Conservation (phyloP, 2,329 filamentous ascomycete species). For the Phialemoniopsis sp. region DNA sequence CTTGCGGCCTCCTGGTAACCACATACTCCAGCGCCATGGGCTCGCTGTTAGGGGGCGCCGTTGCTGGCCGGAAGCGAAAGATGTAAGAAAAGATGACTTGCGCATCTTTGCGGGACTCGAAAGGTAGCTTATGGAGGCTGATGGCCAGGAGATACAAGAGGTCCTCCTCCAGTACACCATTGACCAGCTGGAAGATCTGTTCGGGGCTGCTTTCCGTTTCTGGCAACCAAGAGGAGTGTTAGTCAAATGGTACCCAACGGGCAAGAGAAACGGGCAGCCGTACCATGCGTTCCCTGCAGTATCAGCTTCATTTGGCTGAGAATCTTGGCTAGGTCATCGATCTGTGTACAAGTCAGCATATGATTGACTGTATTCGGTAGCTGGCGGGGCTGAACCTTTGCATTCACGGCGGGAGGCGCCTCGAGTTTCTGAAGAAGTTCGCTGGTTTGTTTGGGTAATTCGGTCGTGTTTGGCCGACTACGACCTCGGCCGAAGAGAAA, state of each 20-base stretch:
- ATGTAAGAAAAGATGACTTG: constrained; percentile 95
- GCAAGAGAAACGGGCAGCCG: constrained; percentile 10
- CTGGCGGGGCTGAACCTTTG: too few species aligned
- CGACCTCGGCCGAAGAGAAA: constrained; percentile 16
- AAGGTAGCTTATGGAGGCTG: constrained; percentile 80
- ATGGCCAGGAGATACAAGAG: constrained; percentile 79
- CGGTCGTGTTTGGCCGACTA: constrained; percentile 15
- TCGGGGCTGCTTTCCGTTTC: constrained; percentile 85
- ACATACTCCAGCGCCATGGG: constrained; percentile 87
- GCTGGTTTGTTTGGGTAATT: constrained; percentile 14
- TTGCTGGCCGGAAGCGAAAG: constrained; percentile 78
- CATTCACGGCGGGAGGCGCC: not conserved
- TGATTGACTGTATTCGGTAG: too few species aligned
- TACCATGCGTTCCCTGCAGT: constrained; percentile 90
- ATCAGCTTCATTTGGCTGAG: constrained; percentile 88
- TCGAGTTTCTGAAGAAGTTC: constrained; percentile 14
- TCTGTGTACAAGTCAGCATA: constrained; percentile 39
- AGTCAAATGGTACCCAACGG: not conserved
- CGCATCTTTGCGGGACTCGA: constrained; percentile 93
- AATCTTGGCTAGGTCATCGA: constrained; percentile 82
- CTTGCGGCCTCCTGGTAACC: constrained; percentile 78
- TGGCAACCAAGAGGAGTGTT: constrained; percentile 26
- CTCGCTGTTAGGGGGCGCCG: constrained; percentile 63
- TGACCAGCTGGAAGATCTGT: constrained; percentile 81
- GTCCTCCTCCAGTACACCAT: constrained; percentile 74